Conservation (phyloP, 441 rosid genomes). For the Lagerstroemia fauriei region DNA sequence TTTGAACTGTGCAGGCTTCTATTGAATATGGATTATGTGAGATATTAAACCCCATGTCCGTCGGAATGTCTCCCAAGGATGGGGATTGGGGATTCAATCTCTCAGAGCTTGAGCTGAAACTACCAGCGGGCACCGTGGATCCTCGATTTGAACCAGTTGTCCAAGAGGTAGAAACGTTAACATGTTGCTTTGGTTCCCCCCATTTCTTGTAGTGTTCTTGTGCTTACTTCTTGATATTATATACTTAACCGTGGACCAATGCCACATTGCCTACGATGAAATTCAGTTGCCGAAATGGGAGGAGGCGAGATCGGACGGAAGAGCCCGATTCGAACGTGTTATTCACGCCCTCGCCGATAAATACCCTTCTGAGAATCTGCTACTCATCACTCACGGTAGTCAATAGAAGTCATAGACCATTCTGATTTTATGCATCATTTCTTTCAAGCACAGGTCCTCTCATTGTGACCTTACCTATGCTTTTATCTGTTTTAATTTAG, state of each 20-base stretch:
- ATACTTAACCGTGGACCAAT: slow-evolving; percentile 18
- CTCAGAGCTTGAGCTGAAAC: slow-evolving; percentile 61
- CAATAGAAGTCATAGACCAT: no score
- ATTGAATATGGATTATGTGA: slow-evolving; percentile 83
- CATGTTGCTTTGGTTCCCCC: background rate
- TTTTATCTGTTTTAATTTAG: no score
- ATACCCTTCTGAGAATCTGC: slow-evolving; percentile 80
- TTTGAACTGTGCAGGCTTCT: slow-evolving; percentile 46
- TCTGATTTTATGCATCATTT: no score
- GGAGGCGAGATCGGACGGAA: slow-evolving; percentile 50
- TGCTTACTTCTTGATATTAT: background rate
- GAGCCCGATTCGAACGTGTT: slow-evolving; percentile 56
- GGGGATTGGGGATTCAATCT: slow-evolving; percentile 57
- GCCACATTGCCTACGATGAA: background rate
- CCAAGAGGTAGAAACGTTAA: slow-evolving; percentile 47
- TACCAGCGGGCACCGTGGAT: slow-evolving; percentile 72
- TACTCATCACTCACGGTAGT: slow-evolving; percentile 85
- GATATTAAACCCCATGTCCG: slow-evolving; percentile 60
- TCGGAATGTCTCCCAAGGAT: slow-evolving; percentile 54
- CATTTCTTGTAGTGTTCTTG: background rate
- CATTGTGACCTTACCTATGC: background rate
- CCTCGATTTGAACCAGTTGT: slow-evolving; percentile 47
- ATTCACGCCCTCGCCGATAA: slow-evolving; percentile 69
- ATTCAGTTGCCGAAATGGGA: slow-evolving; percentile 78
- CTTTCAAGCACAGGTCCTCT: background rate